A percentile compares a stretch with the other conserved stretches of the same genome.
These are phyloP conservation scores for Aspergillus thermomutatus DNA, from an alignment of 2,329 filamentous ascomycete genomes.

Conservation along the genomic window DNA sequence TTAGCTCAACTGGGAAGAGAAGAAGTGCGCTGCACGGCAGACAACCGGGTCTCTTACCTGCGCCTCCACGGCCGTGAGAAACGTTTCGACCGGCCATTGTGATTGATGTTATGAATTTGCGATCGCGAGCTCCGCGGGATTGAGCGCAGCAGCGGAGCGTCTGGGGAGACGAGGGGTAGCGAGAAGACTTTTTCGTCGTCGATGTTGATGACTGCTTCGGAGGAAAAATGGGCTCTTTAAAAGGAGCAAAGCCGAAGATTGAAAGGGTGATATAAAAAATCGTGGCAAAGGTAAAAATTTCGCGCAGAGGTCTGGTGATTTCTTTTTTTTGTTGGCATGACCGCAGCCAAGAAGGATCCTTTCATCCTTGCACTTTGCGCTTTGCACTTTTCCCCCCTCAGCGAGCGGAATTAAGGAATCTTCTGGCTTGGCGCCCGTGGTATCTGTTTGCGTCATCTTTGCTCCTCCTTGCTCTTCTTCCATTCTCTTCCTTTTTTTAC, in stretches of 20 bases:
- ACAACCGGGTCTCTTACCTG: slow-evolving; percentile 45
- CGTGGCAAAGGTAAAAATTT: background rate
- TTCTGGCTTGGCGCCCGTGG: background rate
- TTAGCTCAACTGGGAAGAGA: background rate
- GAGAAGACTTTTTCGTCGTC: background rate
- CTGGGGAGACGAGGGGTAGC: background rate
- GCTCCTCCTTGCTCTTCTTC: background rate
- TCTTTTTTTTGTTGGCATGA: background rate
- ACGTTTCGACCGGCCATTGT: slow-evolving; percentile 31
- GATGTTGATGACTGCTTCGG: background rate
- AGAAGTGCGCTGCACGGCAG: background rate
- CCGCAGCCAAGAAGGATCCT: background rate
- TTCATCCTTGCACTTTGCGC: background rate
- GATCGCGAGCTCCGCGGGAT: background rate
- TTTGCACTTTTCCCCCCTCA: background rate
- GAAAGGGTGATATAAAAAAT: background rate
- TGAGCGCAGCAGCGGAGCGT: background rate
- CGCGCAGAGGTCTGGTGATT: background rate
- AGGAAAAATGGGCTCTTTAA: background rate
- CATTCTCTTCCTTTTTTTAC: background rate
- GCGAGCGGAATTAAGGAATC: background rate
- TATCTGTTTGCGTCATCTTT: background rate
- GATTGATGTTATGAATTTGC: background rate
- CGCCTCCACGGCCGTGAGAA: slow-evolving; percentile 74
- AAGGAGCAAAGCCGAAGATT: background rate